Base-by-base conservation (phyloP, 345 rosid species). In the Gossypium longicalyx region DNA sequence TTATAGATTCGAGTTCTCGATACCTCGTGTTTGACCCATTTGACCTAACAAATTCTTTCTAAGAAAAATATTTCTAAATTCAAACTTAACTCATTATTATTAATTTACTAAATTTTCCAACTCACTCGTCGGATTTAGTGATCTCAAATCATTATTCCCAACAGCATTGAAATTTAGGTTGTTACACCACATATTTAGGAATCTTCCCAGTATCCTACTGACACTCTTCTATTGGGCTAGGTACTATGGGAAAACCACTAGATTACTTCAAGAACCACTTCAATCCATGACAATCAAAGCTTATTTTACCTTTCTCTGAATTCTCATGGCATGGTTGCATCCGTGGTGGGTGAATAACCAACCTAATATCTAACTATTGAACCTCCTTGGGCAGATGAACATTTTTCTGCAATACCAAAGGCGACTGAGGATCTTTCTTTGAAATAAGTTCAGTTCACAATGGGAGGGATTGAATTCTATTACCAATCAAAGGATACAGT, bases 191-290 rank as follows among this genome's bases (percentile, higher is more conserved):
- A 1, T 22, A 22, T 81, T 22, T 82, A 80, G 86, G 80, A 82
- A 48, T 72, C 80, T 49, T 77, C 74, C 20, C 62, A 73, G 58
- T 53, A 74, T 27, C 81, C 84, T 0, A 79, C 68, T 15, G 72
- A 77, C 57, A 43, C 70, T 81, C 75, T 81, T 51, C 61, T 84
- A 22, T 52, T 49, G 12, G 77, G 76, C 1, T 83, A 79, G 48
- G 34, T 1, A 19, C 7, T 59, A 3, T 3, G 11, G 29, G 10
- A 34, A 25, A 78, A 76, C 3, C 68, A 67, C 70, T 65, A 59
- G 53, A 67, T 82, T 29, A 54, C 70, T 43, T 71, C 81, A 34
- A 77, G 67, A 69, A 20, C 23, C 29, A 44, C 17, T 19, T 66
- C 53, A 11, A 4, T 66, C 34, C 22, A 44, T 66, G 53, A 9